These are phyloP conservation scores for Neurospora sp. DNA, from an alignment of 495 filamentous ascomycete genomes.

Conservation along the genomic window DNA sequence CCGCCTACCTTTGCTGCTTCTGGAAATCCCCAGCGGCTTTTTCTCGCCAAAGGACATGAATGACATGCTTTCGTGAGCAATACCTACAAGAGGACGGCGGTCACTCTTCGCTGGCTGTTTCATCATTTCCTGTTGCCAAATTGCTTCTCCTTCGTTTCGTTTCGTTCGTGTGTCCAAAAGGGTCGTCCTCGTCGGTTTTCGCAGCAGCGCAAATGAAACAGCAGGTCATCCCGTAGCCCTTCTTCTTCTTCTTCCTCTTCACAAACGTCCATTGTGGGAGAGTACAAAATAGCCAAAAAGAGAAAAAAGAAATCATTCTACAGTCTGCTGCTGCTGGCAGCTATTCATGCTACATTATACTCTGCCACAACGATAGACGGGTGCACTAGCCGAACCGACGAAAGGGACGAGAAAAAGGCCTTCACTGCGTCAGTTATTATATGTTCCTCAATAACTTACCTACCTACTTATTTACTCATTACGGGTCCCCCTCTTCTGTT, in stretches of 20 bases:
- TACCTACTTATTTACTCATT: neutral
- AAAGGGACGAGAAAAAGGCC: neutral
- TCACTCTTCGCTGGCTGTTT: neutral
- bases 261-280: neutral
- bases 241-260: neutral
- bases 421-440: neutral
- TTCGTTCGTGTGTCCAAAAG: neutral
- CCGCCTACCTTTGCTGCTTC: neutral
- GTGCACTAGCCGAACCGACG: neutral
- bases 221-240: neutral
- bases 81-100: neutral
- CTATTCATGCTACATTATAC: neutral
- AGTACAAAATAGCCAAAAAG: neutral
- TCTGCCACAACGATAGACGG: neutral
- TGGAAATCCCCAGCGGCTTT: neutral
- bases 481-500: neutral
- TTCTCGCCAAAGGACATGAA: neutral
- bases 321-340: neutral
- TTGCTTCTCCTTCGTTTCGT: neutral
- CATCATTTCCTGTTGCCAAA: neutral
- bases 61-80: neutral
- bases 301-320: neutral
- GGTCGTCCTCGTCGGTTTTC: neutral
- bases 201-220: neutral
- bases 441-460: neutral